Evolutionary conservation across 352 stramenopile genomes (phyloP), one percentile per base, ranked within the genome.

Genomic region (Globisporangium spinosum): DNA sequence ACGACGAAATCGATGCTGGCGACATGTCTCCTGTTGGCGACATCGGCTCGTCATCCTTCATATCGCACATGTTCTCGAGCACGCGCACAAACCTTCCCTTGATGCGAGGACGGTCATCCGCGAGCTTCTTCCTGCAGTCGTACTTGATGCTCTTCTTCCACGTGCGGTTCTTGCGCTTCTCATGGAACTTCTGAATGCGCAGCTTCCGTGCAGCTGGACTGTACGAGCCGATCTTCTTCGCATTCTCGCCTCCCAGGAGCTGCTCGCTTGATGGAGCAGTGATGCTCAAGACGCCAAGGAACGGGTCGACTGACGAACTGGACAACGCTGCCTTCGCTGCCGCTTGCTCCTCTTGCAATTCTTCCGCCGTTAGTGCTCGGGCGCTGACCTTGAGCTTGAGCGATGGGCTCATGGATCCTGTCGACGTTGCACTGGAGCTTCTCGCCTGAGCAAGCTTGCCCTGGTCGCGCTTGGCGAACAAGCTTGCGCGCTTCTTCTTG

Each of bases 71-170:
- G 34, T 89, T 90, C 64, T 94, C 83, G 2, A 89, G 65, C 47
- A 93, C 84, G 25, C 86, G 86, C 67, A 98, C 95, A 64, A 98
- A 98, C 3, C 95, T 82, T 35, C 95, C 95, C 77, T 98, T 84
- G 73, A 95, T 91, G 40, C 97, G 91, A 61, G 97, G 97, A 55
- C 97, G 89, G 62, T 97, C 96, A 64, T 99, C 96, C 9, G 97
- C 97, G 29, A 99, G 80, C 77, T 98, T 98, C 78, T 99, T 99
- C 53, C 97, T 83, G 77, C 97, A 99, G 77, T 99, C 96, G 77
- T 99, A 99, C 81, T 99, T 99, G 83, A 99, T 99, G 70, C 96
- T 97, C 75, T 99, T 99, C 74, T 98, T 95, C 96, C 96, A 99
- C 71, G 98, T 98, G 63, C 97, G 91, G 70, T 95, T 97, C 75